Evolutionary conservation across 768 basidiomycete genomes (phyloP).

Genomic region (Boletus rubropictus): DNA sequence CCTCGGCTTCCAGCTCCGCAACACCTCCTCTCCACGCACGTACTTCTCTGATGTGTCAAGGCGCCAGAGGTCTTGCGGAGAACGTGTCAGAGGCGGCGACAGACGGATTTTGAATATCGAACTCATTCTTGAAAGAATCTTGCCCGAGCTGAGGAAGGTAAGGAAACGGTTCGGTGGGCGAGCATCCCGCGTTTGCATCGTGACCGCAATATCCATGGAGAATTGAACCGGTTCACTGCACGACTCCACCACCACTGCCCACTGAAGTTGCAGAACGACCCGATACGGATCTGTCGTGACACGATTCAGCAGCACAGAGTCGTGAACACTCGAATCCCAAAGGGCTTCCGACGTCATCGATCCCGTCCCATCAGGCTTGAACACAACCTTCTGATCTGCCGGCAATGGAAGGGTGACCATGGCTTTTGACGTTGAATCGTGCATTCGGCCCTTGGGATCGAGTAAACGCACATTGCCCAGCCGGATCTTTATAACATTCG

Average conservation of each 20-base stretch:
- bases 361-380: conserved; percentile 81
- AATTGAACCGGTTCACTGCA: conserved; percentile 87
- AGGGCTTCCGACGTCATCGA: conserved; percentile 60
- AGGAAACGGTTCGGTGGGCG: conserved; percentile 74
- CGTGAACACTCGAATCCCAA: conserved; percentile 94
- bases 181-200: conserved; percentile 80
- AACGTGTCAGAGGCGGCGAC: conserved; percentile 79
- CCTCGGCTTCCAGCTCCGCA: conserved; percentile 81
- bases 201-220: conserved; percentile 77
- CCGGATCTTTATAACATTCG: conserved; percentile 65
- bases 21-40: conserved; percentile 83
- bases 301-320: conserved; percentile 78
- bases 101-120: conserved; percentile 80
- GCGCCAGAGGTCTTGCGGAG: conserved; percentile 87
- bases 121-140: conserved; percentile 72
- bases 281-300: conserved; percentile 76
- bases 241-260: conserved; percentile 75
- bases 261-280: conserved; percentile 71
- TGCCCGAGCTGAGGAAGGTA: conserved; percentile 71
- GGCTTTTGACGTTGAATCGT: conserved; percentile 69
- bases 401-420: conserved; percentile 69
- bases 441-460: conserved; percentile 75
- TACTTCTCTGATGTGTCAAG: conserved; percentile 94
- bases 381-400: conserved; percentile 67
- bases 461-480: conserved; percentile 82